These are phyloP conservation scores for Globisporangium paddicum DNA, from an alignment of 352 stramenopile genomes.

Conservation along the genomic window DNA sequence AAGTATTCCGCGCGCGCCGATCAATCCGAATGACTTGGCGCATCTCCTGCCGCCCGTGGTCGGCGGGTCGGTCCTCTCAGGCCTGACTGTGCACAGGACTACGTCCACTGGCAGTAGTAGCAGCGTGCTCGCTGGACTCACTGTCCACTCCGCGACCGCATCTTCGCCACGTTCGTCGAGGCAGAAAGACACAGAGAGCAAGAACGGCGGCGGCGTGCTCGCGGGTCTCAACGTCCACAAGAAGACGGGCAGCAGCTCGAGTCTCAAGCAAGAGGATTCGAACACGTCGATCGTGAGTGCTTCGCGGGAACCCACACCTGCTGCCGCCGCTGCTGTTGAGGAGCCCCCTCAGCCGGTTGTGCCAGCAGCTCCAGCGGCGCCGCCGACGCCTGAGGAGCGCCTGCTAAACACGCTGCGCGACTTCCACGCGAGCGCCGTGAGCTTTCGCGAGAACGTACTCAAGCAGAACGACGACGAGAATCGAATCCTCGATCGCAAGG, in stretches of 20 bases:
- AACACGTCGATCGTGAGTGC: slow-evolving; percentile 16
- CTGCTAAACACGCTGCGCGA: slow-evolving; percentile 65
- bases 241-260: slow-evolving; percentile 14
- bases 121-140: slow-evolving; percentile 61
- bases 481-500: slow-evolving; percentile 60
- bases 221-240: slow-evolving; percentile 47
- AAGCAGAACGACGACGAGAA: slow-evolving; percentile 79
- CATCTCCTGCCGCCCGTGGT: slow-evolving; percentile 59
- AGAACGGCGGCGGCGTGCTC: slow-evolving; percentile 30
- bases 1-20: slow-evolving; percentile 21
- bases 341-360: slow-evolving; percentile 16
- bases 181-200: slow-evolving; percentile 19
- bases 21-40: slow-evolving; percentile 54
- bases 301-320: slow-evolving; percentile 12
- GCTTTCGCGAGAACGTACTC: slow-evolving; percentile 52
- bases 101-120: slow-evolving; percentile 2
- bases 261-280: not conserved
- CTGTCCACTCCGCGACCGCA: slow-evolving; percentile 38
- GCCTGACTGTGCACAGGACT: slow-evolving; percentile 51
- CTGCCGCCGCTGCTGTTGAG: slow-evolving; percentile 21
- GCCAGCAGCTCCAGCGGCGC: slow-evolving; percentile 18
- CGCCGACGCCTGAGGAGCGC: slow-evolving; percentile 56
- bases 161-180: slow-evolving; percentile 21
- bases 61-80: slow-evolving; percentile 54
- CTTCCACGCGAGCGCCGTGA: slow-evolving; percentile 68